Base-by-base conservation (phyloP, 2,329 filamentous ascomycete species). In the Fusarium armeniacum region DNA sequence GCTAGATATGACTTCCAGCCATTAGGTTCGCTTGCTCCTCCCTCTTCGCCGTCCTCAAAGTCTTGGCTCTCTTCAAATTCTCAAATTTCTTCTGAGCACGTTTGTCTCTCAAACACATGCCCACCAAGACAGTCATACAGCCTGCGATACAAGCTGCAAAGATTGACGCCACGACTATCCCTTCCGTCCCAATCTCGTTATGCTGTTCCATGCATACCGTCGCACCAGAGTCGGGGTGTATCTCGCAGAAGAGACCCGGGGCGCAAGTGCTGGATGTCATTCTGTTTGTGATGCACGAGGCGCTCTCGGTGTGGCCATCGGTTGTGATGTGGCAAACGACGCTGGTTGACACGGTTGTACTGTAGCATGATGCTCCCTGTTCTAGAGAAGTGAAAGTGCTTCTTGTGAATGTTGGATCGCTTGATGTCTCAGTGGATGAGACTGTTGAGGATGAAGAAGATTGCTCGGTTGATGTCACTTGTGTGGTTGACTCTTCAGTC, bases 181-280 rank as follows among this genome's bases (percentile, higher is more conserved):
- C 64, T 12, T 51, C 62, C 0, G 64, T 62, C 1, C 64, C 64
- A 2, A 67, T 40, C 0, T 62, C 57, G 3, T 62, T 45, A 3
- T 67, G 62, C 20, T 50, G 24, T 1, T 45, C n/a, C 64, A 67
- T 67, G 3, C 64, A 67, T 2, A 67, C 62, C 1, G 57, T 47
- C 0, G 43, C 22, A 5, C 64, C 64, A 3, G 64, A 67, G 22
- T 40, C 56, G 6, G 62, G 62, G 5, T 67, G 62, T 1, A 28
- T 58, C 6, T 49, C 24, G 22, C 64, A 67, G 16, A 67, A 24
- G 5, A 67, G 51, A 2, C 62, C 64, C 0, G 64, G 64, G 0
- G 64, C 12, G 22, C 64, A 67, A 0, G 64, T 62, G 36, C 64
- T 67, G 5, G 64, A 67, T 1, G 62, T 67, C 45, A 67, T 52